These are phyloP conservation scores for Ettlia oleoabundans DNA, from an alignment of 139 green algal genomes.

Conservation along the genomic window DNA sequence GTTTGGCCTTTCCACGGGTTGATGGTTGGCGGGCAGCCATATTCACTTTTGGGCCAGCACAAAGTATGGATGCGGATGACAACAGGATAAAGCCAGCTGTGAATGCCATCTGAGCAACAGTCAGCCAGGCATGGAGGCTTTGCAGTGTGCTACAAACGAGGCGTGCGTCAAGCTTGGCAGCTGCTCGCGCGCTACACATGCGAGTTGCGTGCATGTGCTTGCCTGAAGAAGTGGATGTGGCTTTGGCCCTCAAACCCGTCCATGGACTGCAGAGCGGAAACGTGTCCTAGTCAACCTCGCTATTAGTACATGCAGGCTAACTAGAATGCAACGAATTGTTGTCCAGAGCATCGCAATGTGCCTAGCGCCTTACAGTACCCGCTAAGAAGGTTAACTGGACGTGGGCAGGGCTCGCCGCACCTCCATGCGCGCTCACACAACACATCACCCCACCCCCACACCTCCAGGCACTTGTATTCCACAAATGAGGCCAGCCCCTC, in stretches of 20 bases:
- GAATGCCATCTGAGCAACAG: too few species aligned
- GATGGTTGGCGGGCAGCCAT: background rate
- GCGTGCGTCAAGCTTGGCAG: background rate
- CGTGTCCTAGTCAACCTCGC: background rate
- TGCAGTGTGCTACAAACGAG: background rate
- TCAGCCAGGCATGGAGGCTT: too few species aligned
- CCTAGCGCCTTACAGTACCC: too few species aligned
- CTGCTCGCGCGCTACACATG: background rate
- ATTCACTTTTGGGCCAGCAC: too few species aligned
- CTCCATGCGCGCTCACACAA: background rate
- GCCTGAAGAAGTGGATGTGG: background rate
- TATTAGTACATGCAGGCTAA: background rate
- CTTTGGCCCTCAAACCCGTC: background rate
- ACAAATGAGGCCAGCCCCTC: slow-evolving; percentile 56
- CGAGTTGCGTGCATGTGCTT: too few species aligned
- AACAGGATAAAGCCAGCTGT: too few species aligned
- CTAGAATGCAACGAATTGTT: background rate
- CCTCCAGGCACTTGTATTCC: slow-evolving; percentile 58
- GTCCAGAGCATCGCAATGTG: background rate
- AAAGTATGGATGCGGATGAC: too few species aligned
- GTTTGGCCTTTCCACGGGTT: too few species aligned
- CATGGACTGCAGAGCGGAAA: background rate
- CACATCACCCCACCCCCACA: background rate
- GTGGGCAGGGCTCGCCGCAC: background rate
- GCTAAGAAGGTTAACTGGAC: too few species aligned